These are phyloP conservation scores for Calamus simplicifolius DNA, from an alignment of 176 grass and related monocot species.

Conservation along the genomic window DNA sequence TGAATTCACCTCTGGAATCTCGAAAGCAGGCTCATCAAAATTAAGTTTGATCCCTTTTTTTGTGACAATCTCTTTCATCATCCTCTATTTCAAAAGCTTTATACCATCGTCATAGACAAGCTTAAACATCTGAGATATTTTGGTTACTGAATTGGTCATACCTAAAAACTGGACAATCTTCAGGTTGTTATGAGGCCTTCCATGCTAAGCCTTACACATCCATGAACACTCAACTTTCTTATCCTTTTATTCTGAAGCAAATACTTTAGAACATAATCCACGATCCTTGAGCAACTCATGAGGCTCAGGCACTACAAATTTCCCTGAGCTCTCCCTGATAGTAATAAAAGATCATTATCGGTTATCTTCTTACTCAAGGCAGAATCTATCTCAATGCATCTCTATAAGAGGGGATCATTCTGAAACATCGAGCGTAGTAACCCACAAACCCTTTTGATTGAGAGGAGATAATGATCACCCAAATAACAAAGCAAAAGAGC, in stretches of 20 bases:
- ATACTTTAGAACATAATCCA: slow-evolving; percentile 58
- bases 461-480: slow-evolving; percentile 49
- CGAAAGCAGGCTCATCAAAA: slow-evolving; percentile 20
- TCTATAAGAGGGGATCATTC: slow-evolving; percentile 42
- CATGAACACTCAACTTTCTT: slow-evolving; percentile 17
- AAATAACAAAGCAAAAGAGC: slow-evolving; percentile 60
- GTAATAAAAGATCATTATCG: slow-evolving; percentile 40
- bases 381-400: slow-evolving; percentile 50
- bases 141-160: no score
- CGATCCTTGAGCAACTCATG: slow-evolving; percentile 42
- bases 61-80: slow-evolving; percentile 69
- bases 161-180: no score
- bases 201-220: no score
- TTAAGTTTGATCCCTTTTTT: slow-evolving; percentile 57
- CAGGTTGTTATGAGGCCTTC: no score
- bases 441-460: slow-evolving; percentile 58
- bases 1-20: not conserved
- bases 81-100: not conserved
- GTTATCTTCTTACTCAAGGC: slow-evolving; percentile 38
- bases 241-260: slow-evolving; percentile 50
- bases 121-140: no score
- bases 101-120: no score
- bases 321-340: slow-evolving; percentile 40
- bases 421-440: slow-evolving; percentile 31
- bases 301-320: slow-evolving; percentile 48